Conservation (phyloP, 257 asterid species). For the Salvia miltiorrhiza region DNA sequence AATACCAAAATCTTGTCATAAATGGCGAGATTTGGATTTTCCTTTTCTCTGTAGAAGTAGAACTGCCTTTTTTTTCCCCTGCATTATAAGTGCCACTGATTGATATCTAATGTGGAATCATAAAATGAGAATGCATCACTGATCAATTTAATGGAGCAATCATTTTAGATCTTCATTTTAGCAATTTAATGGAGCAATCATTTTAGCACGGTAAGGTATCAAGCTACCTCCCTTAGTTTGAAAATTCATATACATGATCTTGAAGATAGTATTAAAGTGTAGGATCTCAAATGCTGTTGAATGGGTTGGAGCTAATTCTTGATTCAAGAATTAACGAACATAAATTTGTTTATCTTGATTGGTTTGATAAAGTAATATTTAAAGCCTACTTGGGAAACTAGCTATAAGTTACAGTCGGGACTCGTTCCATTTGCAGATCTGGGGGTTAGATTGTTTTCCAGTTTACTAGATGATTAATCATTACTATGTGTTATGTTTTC, state of each 20-base stretch:
- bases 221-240: not conserved
- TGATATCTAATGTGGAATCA: not conserved
- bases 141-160: not conserved
- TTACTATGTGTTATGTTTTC: not conserved
- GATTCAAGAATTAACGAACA: not conserved
- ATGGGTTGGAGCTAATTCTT: not conserved
- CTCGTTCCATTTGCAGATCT: not conserved
- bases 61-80: not conserved
- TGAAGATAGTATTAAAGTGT: not conserved
- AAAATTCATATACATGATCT: not conserved
- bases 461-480: not conserved
- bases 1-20: not conserved
- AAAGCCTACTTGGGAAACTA: not conserved
- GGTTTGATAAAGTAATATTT: not conserved
- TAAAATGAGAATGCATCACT: slow-evolving; percentile 7
- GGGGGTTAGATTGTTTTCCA: not conserved
- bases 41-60: not conserved
- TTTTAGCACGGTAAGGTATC: not conserved
- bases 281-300: not conserved
- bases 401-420: not conserved
- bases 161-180: slow-evolving; percentile 7
- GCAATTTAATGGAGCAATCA: too few species aligned
- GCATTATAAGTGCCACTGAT: not conserved
- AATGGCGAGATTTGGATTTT: slow-evolving; percentile 6
- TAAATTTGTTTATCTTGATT: not conserved